Base-by-base conservation (phyloP, 2,329 filamentous ascomycete species). In the Ophiosphaerella herpotricha region DNA sequence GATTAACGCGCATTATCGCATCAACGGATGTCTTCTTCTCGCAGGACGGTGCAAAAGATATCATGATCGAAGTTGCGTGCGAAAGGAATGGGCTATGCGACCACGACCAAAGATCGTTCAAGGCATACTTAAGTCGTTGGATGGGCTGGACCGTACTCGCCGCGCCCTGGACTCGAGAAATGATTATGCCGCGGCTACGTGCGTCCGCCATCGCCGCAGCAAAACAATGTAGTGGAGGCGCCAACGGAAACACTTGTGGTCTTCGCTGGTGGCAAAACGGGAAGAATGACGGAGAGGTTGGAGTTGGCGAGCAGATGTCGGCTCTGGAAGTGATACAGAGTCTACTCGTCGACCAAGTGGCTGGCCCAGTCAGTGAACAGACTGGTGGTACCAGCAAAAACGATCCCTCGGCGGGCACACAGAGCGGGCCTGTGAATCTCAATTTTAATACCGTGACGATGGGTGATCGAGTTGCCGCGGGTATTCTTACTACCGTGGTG, bases 391-490 rank as follows among this genome's bases (percentile, higher is more conserved):
- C 77, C 16, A 78, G 74, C 26, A 57, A 67, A 52, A 79, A 80
- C 21, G 70, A 84, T 48, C 73, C 75, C 4, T 67, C 55, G 31
- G 75, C 75, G 7, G 75, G 76, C 39, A 39, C 54, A 48, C 60
- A 71, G 42, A 56, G 57, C n/a, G 64, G 69, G 39, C 58, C 60
- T 32, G 60, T 63, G 1, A 67, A 73, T 6, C 50, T 68, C 24
- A 57, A 48, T 2, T 67, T 66, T 48, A 55, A 68, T 29, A 45
- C 46, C 1, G 78, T 86, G 31, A 83, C 82, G 2, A 78, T 78
- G 1, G 84, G 79, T 7, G 89, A 92, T 64, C 82, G 77, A 54
- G 87, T 83, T 6, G 90, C 88, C 8, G 89, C 88, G 33, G 82
- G 82, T 8, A 81, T 91, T 52, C 56, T 85, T 42, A 92, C 88